phyloP scores from a whole-genome alignment of 2,329 filamentous ascomycete genomes.

The Verticillium alfalfae region DNA sequence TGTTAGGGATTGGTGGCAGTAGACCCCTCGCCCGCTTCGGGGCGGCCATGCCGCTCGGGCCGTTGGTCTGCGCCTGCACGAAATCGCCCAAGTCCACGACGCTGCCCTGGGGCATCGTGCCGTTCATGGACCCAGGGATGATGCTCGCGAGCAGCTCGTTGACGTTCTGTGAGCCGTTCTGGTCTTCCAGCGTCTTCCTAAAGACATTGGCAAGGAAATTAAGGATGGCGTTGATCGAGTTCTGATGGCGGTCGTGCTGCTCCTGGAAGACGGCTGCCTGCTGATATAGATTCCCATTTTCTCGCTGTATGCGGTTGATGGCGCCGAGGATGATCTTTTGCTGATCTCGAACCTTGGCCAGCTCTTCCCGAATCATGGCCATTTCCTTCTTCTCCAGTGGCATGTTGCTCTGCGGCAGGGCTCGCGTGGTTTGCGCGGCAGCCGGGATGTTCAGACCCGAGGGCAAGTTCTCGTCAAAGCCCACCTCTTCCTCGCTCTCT shows the following conservation, averaged over 20 bases:
- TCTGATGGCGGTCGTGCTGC: conserved; percentile 93
- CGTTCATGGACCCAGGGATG: conserved; percentile 52
- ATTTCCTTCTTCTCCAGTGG: conserved; percentile 67
- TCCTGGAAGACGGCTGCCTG: conserved; percentile 86
- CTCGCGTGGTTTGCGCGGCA: conserved; percentile 17
- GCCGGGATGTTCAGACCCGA: neutral
- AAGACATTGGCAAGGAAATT: conserved; percentile 97
- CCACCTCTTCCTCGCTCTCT: conserved; percentile 57
- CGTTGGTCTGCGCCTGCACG: conserved; percentile 39
- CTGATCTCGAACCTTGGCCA: conserved; percentile 77
- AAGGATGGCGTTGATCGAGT: conserved; percentile 97
- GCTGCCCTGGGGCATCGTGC: conserved; percentile 43
- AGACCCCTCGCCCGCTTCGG: conserved; percentile 48
- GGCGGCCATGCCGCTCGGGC: conserved; percentile 30
- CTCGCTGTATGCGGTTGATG: conserved; percentile 72
- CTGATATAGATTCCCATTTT: conserved; percentile 82
- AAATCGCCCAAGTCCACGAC: conserved; percentile 59
- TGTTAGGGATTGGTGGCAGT: conserved; percentile 45
- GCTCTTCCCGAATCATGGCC: conserved; percentile 68
- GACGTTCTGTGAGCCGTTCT: conserved; percentile 69
- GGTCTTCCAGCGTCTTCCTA: conserved; percentile 84
- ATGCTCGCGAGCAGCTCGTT: conserved; percentile 78
- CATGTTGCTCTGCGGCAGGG: conserved; percentile 37
- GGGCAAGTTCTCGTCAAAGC: conserved; percentile 28
- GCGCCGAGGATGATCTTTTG: conserved; percentile 81